These are phyloP conservation scores for Davidsoniella eucalypti DNA, from an alignment of 2,329 filamentous ascomycete genomes.

Conservation along the genomic window DNA sequence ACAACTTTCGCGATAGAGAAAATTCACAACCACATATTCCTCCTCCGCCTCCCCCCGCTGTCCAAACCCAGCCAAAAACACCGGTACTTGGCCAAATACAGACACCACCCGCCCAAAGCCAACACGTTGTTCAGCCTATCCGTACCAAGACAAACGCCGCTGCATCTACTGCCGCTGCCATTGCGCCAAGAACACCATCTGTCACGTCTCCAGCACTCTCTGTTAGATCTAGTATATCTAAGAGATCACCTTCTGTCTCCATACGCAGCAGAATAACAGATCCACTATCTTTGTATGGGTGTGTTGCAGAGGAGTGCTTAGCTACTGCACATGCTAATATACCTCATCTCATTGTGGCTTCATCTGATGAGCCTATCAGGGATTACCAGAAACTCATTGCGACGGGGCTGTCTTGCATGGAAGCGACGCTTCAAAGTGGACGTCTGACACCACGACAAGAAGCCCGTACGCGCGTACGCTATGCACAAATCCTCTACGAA, in stretches of 20 bases:
- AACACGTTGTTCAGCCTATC: conserved; percentile 17
- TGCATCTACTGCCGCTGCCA: not conserved
- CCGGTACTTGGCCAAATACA: conserved; percentile 7
- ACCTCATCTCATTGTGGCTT: conserved; percentile 32
- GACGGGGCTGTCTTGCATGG: conserved; percentile 56
- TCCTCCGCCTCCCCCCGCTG: conserved; percentile 17
- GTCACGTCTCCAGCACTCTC: conserved; percentile 27
- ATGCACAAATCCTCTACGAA: conserved; percentile 53
- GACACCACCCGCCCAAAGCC: conserved; percentile 14
- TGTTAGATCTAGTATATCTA: conserved; percentile 24
- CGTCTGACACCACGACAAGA: conserved; percentile 48
- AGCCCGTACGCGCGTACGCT: conserved; percentile 51
- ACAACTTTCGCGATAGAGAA: not conserved
- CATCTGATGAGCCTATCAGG: conserved; percentile 28
- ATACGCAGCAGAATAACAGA: conserved; percentile 29
- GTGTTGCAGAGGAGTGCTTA: conserved; percentile 64
- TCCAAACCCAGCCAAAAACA: conserved; percentile 12
- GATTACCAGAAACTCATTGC: conserved; percentile 58
- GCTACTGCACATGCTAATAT: conserved; percentile 36
- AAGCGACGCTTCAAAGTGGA: conserved; percentile 46
- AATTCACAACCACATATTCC: conserved; percentile 14
- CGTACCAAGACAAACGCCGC: conserved; percentile 20
- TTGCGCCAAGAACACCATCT: conserved; percentile 19
- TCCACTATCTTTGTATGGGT: conserved; percentile 43
- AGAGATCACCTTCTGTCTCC: conserved; percentile 26